These are phyloP conservation scores for Mycena pura DNA, from an alignment of 768 basidiomycete genomes.

Conservation along the genomic window DNA sequence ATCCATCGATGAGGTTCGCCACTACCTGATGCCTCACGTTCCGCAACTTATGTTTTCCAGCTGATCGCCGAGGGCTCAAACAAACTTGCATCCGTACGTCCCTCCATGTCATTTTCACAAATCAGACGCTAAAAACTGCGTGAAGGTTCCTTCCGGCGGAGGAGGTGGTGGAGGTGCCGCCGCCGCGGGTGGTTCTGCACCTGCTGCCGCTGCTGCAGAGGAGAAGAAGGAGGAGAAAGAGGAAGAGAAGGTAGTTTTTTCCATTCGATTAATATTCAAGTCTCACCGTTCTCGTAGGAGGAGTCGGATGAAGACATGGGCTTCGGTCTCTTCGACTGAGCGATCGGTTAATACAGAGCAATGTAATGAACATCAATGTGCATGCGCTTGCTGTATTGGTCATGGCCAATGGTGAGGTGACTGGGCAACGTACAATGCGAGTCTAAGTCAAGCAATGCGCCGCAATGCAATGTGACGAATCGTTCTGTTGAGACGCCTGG, in stretches of 20 bases:
- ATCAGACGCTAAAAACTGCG: too few species aligned
- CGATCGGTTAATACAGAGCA: conserved; percentile 7
- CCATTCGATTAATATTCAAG: conserved; percentile 23
- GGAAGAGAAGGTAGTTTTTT: conserved; percentile 77
- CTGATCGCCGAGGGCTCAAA: conserved; percentile 91
- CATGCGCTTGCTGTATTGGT: too few species aligned
- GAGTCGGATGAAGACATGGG: conserved; percentile 99
- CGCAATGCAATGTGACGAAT: too few species aligned
- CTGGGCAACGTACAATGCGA: too few species aligned
- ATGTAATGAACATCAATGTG: conserved; percentile 10
- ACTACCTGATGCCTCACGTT: conserved; percentile 17
- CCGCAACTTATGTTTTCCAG: conserved; percentile 41
- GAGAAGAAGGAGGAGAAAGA: conserved; percentile 90
- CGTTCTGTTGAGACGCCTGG: too few species aligned
- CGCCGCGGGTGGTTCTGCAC: conserved; percentile 57
- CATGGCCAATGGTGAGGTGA: too few species aligned
- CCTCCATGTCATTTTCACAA: conserved; percentile 4
- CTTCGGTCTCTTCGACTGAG: conserved; percentile 97
- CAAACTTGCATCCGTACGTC: conserved; percentile 91
- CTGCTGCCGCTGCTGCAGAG: conserved; percentile 70
- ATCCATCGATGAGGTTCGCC: conserved; percentile 77
- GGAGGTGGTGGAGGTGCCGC: conserved; percentile 63
- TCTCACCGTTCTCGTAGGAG: conserved; percentile 54
- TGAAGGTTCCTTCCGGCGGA: conserved; percentile 90
- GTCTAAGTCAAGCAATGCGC: too few species aligned